Conservation (phyloP, 2,329 filamentous ascomycete species). For the Beauveria pseudobassiana region DNA sequence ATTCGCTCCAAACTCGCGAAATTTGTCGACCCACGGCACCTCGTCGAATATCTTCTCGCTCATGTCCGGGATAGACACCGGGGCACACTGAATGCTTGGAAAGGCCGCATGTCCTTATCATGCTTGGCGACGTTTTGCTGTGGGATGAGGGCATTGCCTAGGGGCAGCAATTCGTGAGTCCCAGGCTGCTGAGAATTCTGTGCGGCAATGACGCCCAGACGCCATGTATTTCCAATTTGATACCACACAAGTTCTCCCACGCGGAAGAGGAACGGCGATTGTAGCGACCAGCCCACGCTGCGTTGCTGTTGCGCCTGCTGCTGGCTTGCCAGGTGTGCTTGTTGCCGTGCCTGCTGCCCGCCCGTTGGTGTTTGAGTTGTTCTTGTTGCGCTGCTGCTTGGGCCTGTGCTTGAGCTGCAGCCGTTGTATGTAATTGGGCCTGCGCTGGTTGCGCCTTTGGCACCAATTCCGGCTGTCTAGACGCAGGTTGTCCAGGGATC, state of each 20-base stretch:
- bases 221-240: constrained; percentile 38
- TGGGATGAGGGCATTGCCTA: constrained; percentile 30
- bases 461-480: constrained; percentile 10
- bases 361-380: constrained; percentile 12
- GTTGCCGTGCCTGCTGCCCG: constrained; percentile 15
- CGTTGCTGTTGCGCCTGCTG: constrained; percentile 1
- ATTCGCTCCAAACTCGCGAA: constrained; percentile 27
- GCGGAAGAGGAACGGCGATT: constrained; percentile 34
- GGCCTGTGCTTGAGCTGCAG: background rate
- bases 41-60: constrained; percentile 33
- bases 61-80: constrained; percentile 31
- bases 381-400: constrained; percentile 3
- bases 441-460: constrained; percentile 23
- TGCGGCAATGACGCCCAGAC: constrained; percentile 37
- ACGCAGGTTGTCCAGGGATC: constrained; percentile 23
- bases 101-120: constrained; percentile 38
- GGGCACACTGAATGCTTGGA: constrained; percentile 45
- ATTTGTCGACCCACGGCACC: constrained; percentile 34
- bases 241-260: constrained; percentile 45
- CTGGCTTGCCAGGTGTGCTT: constrained; percentile 12
- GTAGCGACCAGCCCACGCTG: constrained; percentile 24
- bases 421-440: constrained; percentile 10
- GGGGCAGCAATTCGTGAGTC: constrained; percentile 32
- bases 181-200: constrained; percentile 22
- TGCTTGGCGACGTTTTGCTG: constrained; percentile 32